Conservation (phyloP, 2,329 filamentous ascomycete genomes). For the Akanthomyces uredinophilus region DNA sequence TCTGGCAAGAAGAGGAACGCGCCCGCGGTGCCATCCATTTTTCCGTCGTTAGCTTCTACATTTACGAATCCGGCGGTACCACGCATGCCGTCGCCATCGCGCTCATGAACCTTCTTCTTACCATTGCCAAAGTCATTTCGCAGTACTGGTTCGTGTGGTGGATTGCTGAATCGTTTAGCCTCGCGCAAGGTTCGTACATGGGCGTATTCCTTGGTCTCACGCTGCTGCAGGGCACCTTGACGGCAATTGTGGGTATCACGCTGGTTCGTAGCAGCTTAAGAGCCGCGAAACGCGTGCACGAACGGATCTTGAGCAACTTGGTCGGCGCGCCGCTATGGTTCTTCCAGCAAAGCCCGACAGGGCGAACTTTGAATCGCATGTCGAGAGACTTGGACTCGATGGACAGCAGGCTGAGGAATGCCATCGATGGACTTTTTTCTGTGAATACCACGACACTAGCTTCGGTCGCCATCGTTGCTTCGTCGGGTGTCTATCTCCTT, state of each 20-base stretch:
- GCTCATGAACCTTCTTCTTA: neutral
- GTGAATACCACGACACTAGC: slow-evolving; percentile 6
- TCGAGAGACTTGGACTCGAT: slow-evolving; percentile 6
- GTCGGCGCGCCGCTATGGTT: slow-evolving; percentile 10
- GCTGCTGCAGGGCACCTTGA: neutral
- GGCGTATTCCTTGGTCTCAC: slow-evolving; percentile 1
- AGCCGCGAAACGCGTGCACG: neutral
- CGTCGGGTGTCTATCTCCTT: neutral
- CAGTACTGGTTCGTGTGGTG: slow-evolving; percentile 15
- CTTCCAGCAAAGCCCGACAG: slow-evolving; percentile 9
- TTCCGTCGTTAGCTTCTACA: slow-evolving; percentile 1
- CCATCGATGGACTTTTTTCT: neutral
- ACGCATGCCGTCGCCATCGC: neutral
- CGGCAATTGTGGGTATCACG: neutral
- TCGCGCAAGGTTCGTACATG: slow-evolving; percentile 5
- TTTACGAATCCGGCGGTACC: neutral
- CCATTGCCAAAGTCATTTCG: neutral
- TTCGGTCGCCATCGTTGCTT: slow-evolving; percentile 5
- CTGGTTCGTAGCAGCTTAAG: slow-evolving; percentile 6
- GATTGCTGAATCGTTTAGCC: neutral
- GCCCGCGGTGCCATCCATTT: neutral
- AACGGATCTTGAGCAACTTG: neutral
- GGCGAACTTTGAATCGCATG: slow-evolving; percentile 6
- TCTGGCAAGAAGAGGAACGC: slow-evolving; percentile 10
- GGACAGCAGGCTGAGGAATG: slow-evolving; percentile 11